These are phyloP conservation scores for Haematococcus lacustris DNA, from an alignment of 139 green algal genomes.

Conservation along the genomic window DNA sequence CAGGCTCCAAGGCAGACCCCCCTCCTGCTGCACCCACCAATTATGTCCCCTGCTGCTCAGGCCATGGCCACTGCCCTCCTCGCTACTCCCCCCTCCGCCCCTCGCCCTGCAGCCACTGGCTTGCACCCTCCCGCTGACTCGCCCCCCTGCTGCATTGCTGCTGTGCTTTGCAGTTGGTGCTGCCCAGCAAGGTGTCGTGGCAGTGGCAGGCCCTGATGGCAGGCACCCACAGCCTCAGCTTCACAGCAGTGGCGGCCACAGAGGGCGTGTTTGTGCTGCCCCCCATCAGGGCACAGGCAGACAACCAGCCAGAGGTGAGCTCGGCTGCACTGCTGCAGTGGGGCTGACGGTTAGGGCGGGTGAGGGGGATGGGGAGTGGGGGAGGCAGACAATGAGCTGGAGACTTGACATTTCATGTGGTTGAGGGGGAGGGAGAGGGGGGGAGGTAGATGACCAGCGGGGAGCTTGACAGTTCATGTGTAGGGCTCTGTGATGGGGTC, in stretches of 20 bases:
- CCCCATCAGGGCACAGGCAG: conserved; percentile 40
- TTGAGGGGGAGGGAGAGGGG: too few species aligned
- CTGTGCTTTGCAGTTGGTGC: conserved; percentile 28
- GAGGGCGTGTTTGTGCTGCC: conserved; percentile 44
- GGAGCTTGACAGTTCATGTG: neutral
- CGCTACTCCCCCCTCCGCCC: too few species aligned
- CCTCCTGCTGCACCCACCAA: too few species aligned
- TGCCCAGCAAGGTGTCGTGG: conserved; percentile 32
- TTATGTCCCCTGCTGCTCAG: too few species aligned
- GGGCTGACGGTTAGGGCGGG: neutral
- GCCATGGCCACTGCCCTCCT: too few species aligned
- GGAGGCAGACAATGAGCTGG: neutral
- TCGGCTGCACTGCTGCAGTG: neutral
- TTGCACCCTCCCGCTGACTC: too few species aligned
- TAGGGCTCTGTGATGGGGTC: neutral
- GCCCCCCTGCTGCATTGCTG: too few species aligned
- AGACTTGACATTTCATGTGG: neutral
- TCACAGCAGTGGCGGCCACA: conserved; percentile 49
- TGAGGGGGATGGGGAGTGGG: neutral
- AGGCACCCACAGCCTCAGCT: conserved; percentile 33
- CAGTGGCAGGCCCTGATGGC: conserved; percentile 25
- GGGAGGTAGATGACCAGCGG: too few species aligned
- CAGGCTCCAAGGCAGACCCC: too few species aligned
- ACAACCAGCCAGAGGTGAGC: conserved; percentile 53
- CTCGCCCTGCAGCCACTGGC: too few species aligned